phyloP scores from a whole-genome alignment of 2,329 filamentous ascomycete genomes.

The Thielaviopsis populi region DNA sequence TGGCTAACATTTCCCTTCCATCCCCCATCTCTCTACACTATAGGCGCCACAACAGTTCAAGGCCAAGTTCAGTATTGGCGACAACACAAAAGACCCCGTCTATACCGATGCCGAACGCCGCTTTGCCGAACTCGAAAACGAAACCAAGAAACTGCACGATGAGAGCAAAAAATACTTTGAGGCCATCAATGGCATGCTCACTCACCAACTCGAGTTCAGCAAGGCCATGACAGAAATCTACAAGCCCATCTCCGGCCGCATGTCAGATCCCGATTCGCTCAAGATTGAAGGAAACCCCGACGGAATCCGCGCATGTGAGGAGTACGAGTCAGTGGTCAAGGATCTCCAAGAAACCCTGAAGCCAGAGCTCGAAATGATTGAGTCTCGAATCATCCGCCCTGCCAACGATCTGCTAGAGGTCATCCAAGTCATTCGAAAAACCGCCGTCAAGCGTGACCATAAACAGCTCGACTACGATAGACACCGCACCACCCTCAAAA shows the following conservation, averaged over 20 bases:
- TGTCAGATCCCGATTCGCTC: conserved; percentile 80
- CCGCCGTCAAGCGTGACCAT: conserved; percentile 78
- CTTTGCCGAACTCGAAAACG: conserved; percentile 82
- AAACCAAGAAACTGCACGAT: conserved; percentile 94
- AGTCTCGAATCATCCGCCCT: conserved; percentile 75
- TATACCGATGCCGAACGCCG: conserved; percentile 90
- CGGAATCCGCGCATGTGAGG: conserved; percentile 87
- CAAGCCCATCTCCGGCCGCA: conserved; percentile 89
- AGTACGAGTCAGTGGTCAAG: conserved; percentile 80
- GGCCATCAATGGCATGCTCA: conserved; percentile 95
- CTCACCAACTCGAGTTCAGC: conserved; percentile 96
- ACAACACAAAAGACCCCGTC: conserved; percentile 85
- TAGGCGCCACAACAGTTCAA: conserved; percentile 85
- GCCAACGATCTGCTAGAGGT: conserved; percentile 88
- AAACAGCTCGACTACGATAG: conserved; percentile 96
- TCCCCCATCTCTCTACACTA: background rate
- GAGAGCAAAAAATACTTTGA: conserved; percentile 96
- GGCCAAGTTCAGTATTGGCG: conserved; percentile 85
- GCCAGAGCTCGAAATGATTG: conserved; percentile 96
- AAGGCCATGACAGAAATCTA: conserved; percentile 93
- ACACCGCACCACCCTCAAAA: conserved; percentile 69
- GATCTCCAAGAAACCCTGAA: conserved; percentile 78
- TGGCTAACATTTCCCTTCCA: conserved; percentile 2
- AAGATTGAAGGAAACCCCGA: conserved; percentile 76
- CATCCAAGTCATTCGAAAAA: conserved; percentile 89